Evolutionary conservation across 1,284 basidiomycete genomes (phyloP).

Genomic region (Phellopilus nigrolimitatus): DNA sequence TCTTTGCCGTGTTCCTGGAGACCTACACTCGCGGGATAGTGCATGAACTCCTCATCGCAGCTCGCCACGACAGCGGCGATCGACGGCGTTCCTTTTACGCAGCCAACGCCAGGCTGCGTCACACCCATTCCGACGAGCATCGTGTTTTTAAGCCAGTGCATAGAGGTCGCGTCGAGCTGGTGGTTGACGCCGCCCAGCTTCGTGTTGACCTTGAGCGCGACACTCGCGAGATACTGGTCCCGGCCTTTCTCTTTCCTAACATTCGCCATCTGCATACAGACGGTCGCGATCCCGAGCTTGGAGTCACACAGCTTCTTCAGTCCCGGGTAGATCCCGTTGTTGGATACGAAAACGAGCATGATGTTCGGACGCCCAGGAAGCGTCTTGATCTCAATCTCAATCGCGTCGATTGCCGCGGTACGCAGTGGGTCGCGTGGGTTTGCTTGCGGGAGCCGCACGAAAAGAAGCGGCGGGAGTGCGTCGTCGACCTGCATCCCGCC

Average conservation of each 20-base stretch:
- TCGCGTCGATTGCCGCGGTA: slow-evolving; percentile 4
- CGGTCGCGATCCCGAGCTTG: slow-evolving; percentile 35
- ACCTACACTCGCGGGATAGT: slow-evolving; percentile 65
- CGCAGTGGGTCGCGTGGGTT: slow-evolving; percentile 3
- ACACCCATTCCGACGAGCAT: slow-evolving; percentile 83
- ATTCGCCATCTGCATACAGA: slow-evolving; percentile 18
- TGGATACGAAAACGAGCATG: slow-evolving; percentile 17
- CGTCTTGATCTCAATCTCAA: slow-evolving; percentile 8
- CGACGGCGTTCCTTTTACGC: slow-evolving; percentile 67
- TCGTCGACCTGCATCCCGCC: slow-evolving; percentile 26
- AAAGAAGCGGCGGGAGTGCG: slow-evolving; percentile 54
- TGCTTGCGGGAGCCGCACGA: slow-evolving; percentile 56
- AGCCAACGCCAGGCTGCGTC: slow-evolving; percentile 62
- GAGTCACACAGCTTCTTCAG: slow-evolving; percentile 40
- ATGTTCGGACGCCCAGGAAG: slow-evolving; percentile 7
- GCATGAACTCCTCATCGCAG: slow-evolving; percentile 57
- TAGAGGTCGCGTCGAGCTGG: slow-evolving; percentile 46
- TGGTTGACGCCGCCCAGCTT: slow-evolving; percentile 80
- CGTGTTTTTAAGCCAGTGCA: slow-evolving; percentile 64
- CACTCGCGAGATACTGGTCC: slow-evolving; percentile 74
- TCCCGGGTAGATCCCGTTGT: slow-evolving; percentile 21
- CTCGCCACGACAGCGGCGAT: slow-evolving; percentile 76
- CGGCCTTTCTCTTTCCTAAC: slow-evolving; percentile 47
- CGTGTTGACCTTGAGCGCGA: slow-evolving; percentile 61
- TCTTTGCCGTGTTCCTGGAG: slow-evolving; percentile 59